Evolutionary conservation across 176 grass and related monocot species (phyloP), one percentile per base, ranked within the genome.

Genomic region (Triticum timopheevii): DNA sequence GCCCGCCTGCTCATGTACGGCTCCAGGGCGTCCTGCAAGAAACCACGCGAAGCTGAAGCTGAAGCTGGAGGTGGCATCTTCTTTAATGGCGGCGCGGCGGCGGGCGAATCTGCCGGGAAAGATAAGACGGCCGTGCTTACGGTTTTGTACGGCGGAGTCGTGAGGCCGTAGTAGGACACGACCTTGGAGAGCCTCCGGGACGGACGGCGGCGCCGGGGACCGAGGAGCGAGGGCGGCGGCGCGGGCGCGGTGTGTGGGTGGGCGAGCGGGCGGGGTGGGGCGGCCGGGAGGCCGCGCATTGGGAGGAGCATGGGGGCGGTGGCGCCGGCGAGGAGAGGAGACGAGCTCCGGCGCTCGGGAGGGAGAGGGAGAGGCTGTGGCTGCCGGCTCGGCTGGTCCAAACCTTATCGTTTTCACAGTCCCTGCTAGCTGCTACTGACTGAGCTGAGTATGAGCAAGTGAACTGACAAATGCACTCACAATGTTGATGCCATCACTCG

Each of bases 1-100:
- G 89, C 91, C 82, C 79, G 91, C 80, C 75, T 89, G 88, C 97
- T 94, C 89, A 98, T 93, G 84, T 98, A 96, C 20, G 97, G 97
- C 82, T 94, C 97, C 84, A 98, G 82, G 54, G 93, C 92, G 85
- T 98, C 92, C 97, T 98, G 90, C 71, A 24, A 17, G 13, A 3
- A 20, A 40, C 1, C 56, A 36, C 2, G 4, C 17, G 5, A 58
- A 78, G 63, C 58, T 47, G 13, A 58, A 78, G 63, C 58, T 47
- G 13, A 45, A 58, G 13, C n/a, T 58, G 17, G 30, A 58, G 13
- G 62, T 2, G 17, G 16, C 50, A 7, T 19, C 50, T 19, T 54
- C 19, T 81, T 35, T 28, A 63, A 65, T 36, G 33, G 16, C 38
- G 31, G 15, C 40, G 69, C 2, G 19, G 54, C 54, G 56, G 56